These are phyloP conservation scores for Lactifluus volemus DNA, from an alignment of 768 basidiomycete genomes.

Conservation along the genomic window DNA sequence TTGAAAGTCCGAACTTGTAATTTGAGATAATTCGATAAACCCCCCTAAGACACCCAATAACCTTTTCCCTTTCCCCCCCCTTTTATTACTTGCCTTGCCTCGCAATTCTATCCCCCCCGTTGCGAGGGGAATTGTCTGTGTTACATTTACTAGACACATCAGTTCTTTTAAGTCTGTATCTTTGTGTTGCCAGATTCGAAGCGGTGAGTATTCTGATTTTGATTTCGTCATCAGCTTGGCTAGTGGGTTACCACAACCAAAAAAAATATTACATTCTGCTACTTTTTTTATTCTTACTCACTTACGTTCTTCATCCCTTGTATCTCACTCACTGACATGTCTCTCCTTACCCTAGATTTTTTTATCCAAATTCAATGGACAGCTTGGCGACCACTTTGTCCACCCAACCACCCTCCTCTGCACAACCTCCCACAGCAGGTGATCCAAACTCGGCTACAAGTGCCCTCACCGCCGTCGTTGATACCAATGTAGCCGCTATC, in stretches of 20 bases:
- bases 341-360: not conserved
- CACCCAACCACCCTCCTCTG: constrained; percentile 6
- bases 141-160: not conserved
- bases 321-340: not conserved
- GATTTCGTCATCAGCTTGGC: not conserved
- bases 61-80: constrained; percentile 10
- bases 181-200: not conserved
- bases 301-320: not conserved
- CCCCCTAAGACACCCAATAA: not conserved
- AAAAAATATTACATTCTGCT: constrained; percentile 16
- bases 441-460: constrained; percentile 2
- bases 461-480: not conserved
- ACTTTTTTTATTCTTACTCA: not conserved
- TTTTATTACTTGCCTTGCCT: not conserved
- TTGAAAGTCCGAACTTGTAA: constrained; percentile 14
- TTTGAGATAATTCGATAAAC: constrained; percentile 16
- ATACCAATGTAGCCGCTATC: not conserved
- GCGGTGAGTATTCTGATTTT: constrained; percentile 8
- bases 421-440: not conserved
- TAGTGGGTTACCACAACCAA: constrained; percentile 14
- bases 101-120: not conserved
- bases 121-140: constrained; percentile 1
- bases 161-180: not conserved
- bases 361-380: constrained; percentile 8
- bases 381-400: constrained; percentile 4